These are phyloP conservation scores for Suillus bovinus DNA, from an alignment of 768 basidiomycete species.

Conservation along the genomic window DNA sequence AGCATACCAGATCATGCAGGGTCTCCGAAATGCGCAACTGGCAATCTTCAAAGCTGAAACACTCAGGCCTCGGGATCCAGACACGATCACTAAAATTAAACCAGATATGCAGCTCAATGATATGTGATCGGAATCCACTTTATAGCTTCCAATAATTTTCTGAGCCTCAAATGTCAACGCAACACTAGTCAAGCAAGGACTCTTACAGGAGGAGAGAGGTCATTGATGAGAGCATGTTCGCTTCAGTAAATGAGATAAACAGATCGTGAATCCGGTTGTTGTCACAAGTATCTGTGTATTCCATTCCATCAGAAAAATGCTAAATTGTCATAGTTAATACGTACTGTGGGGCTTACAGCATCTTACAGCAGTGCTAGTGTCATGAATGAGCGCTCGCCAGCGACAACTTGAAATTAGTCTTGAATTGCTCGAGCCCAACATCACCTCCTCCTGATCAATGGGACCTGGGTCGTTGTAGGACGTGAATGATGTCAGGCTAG, in stretches of 20 bases:
- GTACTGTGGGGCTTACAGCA: no score
- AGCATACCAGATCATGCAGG: not conserved
- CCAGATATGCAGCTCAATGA: not conserved
- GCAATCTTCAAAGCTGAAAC: not conserved
- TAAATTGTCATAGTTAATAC: no score
- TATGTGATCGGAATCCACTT: not conserved
- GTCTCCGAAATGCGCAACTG: not conserved
- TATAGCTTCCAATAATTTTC: not conserved
- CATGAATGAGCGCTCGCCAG: no score
- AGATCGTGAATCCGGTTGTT: not conserved
- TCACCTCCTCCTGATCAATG: not conserved
- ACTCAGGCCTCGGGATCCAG: no score
- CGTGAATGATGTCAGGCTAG: not conserved
- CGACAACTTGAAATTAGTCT: no score
- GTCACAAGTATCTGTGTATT: not conserved
- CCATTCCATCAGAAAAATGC: no score
- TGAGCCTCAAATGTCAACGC: not conserved
- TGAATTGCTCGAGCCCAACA: not conserved
- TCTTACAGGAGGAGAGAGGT: not conserved
- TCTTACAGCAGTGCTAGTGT: no score
- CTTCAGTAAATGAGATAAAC: not conserved
- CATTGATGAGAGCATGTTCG: not conserved
- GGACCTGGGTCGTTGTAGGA: not conserved
- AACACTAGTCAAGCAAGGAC: not conserved
- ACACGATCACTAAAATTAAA: not conserved